Conservation (phyloP, 164 flowering plant genomes). For the Vitis riparia region DNA sequence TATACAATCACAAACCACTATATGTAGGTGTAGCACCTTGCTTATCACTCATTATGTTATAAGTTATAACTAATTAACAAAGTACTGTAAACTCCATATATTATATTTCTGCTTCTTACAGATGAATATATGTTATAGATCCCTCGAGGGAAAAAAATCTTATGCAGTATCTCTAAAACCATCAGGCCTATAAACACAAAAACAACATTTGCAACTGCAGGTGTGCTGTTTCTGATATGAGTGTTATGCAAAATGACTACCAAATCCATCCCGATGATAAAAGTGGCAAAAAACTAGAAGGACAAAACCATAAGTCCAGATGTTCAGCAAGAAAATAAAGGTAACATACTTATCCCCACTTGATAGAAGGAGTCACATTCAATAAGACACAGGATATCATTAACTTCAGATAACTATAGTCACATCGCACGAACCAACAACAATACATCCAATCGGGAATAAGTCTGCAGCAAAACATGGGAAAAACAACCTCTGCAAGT, state of each 20-base stretch:
- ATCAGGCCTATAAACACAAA: not conserved
- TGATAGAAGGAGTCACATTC: not conserved
- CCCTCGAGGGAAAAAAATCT: not conserved
- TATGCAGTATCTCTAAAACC: not conserved
- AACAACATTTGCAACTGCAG: not conserved
- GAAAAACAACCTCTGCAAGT: not conserved
- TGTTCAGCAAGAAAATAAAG: not conserved
- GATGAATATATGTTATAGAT: not conserved
- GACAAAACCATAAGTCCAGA: slow-evolving; percentile 10
- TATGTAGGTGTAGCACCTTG: not conserved
- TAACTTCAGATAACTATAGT: not conserved
- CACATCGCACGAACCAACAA: slow-evolving; percentile 1
- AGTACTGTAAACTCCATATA: not conserved
- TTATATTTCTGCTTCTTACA: not conserved
- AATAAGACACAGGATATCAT: not conserved
- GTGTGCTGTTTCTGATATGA: too few species aligned
- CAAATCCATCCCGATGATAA: not conserved
- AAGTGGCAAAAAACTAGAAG: not conserved
- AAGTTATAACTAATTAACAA: not conserved
- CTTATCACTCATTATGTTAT: not conserved
- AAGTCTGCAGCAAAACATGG: not conserved
- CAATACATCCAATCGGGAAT: not conserved
- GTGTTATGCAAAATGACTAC: not conserved
- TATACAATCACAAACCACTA: not conserved
- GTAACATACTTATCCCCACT: slow-evolving; percentile 4